Evolutionary conservation across 768 basidiomycete species (phyloP).

Genomic region (Filobasidium wieringae): DNA sequence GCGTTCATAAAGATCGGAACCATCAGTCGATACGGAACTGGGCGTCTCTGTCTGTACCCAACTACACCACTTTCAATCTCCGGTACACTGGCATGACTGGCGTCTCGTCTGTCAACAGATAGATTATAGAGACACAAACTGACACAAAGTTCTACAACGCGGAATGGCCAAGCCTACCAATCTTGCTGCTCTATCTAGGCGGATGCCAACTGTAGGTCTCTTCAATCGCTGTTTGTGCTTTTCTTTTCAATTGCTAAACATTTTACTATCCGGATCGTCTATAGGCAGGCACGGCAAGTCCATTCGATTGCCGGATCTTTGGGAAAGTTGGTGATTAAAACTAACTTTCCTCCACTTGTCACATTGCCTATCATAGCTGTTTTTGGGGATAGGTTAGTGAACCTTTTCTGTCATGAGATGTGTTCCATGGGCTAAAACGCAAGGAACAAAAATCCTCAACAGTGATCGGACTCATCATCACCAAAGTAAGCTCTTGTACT

Average conservation of each 20-base stretch:
- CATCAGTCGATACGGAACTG: no score
- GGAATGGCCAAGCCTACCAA: not conserved
- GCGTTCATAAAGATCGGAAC: no score
- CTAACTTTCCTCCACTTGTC: no score
- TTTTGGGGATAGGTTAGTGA: not conserved
- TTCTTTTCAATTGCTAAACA: not conserved
- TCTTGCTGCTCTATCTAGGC: not conserved
- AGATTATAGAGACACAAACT: no score
- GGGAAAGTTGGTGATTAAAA: not conserved
- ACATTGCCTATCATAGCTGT: no score
- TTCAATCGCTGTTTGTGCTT: not conserved
- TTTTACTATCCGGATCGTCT: no score
- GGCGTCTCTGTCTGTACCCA: no score
- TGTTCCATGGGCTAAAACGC: not conserved
- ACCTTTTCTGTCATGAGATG: not conserved
- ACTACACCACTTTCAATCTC: no score
- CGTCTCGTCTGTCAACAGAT: no score
- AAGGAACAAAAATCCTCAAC: no score
- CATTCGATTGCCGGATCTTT: not conserved
- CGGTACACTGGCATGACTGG: no score
- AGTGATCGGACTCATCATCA: constrained; percentile 1
- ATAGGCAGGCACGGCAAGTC: not conserved
- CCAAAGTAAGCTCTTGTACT: not conserved
- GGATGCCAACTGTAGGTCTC: not conserved
- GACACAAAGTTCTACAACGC: no score